Evolutionary conservation across 2,329 filamentous ascomycete genomes (phyloP), one percentile per base, ranked within the genome.

Genomic region (Thermothelomyces thermophilus): DNA sequence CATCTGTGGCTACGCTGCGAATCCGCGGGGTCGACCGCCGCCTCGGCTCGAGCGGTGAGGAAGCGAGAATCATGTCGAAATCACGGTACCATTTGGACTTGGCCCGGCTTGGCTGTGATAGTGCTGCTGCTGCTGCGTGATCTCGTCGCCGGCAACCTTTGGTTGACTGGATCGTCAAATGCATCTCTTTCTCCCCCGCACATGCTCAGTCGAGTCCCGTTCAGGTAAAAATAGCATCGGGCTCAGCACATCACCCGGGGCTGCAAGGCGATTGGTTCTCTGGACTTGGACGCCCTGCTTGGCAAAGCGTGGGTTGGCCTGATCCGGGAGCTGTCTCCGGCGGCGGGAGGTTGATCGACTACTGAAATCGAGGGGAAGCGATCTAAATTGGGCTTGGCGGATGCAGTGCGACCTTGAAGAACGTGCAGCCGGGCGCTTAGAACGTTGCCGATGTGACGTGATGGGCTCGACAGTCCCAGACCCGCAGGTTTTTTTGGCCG

Each of bases 391-490:
- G 51, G 48, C 48, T 54, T 53, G 54, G 51, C 49, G 34, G 33
- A 45, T 43, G 48, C 48, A 46, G 30, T 45, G 49, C 20, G 10
- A 48, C 39, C 20, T 41, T 41, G 30, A 33, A 34, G 42, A 48
- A 47, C 48, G 46, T 56, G 51, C 49, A 52, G 46, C 19, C 30
- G 22, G 52, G 54, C 54, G 54, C 54, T 56, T 54, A 56, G 44
- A 40, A 43, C 24, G 28, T 26, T 36, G 45, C 20, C 37, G 17
- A 28, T 41, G 45, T 41, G 44, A 46, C 39, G 46, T 47, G 45
- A 41, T 14, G 39, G 35, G n/a, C 19, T 7, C 11, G 3, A 24
- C 3, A 14, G 20, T n/a, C 22, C 19, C 22, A 33, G n/a, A 33
- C 28, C 31, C 30, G 19, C 31, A 26, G 19, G 41, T 13, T n/a